A percentile compares a stretch with the other conserved stretches of the same genome.
Conservation (phyloP, 139 green algal genomes). For the Zygnema cylindricum region DNA sequence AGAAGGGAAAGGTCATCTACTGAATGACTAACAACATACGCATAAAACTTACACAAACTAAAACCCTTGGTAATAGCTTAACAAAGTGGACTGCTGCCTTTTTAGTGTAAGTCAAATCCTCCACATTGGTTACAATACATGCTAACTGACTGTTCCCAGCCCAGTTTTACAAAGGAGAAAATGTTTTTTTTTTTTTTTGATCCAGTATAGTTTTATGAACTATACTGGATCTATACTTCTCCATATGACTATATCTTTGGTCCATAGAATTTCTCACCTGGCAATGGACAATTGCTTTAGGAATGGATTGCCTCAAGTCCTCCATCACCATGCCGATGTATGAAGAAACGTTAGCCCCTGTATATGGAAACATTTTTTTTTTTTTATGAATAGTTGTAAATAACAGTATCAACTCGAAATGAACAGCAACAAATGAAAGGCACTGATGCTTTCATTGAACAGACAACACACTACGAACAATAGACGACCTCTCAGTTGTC, state of each 20-base stretch:
- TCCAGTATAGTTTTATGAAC: background rate
- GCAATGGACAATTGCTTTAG: constrained; percentile 60
- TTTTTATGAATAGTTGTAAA: too few relatives aligned
- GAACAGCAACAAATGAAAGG: too few relatives aligned
- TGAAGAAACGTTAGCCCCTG: constrained; percentile 40
- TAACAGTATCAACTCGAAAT: too few relatives aligned
- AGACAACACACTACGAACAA: too few relatives aligned
- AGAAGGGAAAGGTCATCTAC: too few relatives aligned
- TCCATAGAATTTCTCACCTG: constrained; percentile 48
- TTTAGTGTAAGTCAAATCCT: too few relatives aligned
- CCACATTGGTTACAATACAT: background rate
- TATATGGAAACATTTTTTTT: constrained; percentile 37
- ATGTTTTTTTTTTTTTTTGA: background rate
- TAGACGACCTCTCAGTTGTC: too few relatives aligned
- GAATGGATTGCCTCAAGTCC: constrained; percentile 45
- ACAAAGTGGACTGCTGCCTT: too few relatives aligned
- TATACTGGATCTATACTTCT: background rate
- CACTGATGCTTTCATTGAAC: too few relatives aligned
- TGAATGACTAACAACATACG: too few relatives aligned
- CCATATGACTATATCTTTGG: background rate
- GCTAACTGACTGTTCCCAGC: background rate
- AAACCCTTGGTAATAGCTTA: too few relatives aligned
- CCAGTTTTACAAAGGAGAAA: background rate
- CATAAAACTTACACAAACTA: too few relatives aligned
- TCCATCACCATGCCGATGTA: constrained; percentile 56